These are phyloP conservation scores for Venturia aucupariae DNA, from an alignment of 2,329 filamentous ascomycete species.

Conservation along the genomic window DNA sequence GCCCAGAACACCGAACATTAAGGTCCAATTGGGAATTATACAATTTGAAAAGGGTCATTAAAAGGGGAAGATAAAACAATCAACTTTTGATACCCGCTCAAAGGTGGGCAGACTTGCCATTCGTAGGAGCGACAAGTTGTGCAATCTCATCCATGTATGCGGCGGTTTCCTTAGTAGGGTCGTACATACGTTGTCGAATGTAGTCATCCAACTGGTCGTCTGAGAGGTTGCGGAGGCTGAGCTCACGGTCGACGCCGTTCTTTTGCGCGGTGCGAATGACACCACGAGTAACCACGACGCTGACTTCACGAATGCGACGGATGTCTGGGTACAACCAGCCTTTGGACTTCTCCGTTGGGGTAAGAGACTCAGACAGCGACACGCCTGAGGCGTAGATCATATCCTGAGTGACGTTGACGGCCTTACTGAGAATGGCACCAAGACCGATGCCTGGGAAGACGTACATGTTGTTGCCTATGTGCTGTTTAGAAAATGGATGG, in stretches of 20 bases:
- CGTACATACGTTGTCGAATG: constrained; percentile 43
- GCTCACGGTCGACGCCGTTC: constrained; percentile 51
- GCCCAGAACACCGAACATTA: not conserved
- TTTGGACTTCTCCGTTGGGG: constrained; percentile 68
- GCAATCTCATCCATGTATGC: constrained; percentile 31
- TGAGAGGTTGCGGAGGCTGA: constrained; percentile 53
- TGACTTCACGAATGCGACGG: constrained; percentile 84
- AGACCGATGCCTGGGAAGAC: constrained; percentile 96
- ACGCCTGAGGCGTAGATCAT: constrained; percentile 96
- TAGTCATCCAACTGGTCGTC: constrained; percentile 64
- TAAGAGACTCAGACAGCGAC: constrained; percentile 68
- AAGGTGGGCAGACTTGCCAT: constrained; percentile 3
- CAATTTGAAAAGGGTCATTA: not conserved
- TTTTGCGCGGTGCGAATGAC: constrained; percentile 87
- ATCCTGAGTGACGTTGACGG: constrained; percentile 75
- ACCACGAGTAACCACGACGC: constrained; percentile 74
- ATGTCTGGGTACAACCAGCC: constrained; percentile 88
- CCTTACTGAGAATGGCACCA: constrained; percentile 84
- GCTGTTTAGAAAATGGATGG: constrained; percentile 46
- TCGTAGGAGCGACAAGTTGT: not conserved
- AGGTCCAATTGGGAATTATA: not conserved
- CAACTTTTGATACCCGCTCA: not conserved
- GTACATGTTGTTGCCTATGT: constrained; percentile 84
- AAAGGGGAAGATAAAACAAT: not conserved
- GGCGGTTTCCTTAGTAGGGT: constrained; percentile 38